Evolutionary conservation across 192 early-diverging fungal genomes (phyloP), one percentile per base, ranked within the genome.

Genomic region (Mortierella hygrophila): DNA sequence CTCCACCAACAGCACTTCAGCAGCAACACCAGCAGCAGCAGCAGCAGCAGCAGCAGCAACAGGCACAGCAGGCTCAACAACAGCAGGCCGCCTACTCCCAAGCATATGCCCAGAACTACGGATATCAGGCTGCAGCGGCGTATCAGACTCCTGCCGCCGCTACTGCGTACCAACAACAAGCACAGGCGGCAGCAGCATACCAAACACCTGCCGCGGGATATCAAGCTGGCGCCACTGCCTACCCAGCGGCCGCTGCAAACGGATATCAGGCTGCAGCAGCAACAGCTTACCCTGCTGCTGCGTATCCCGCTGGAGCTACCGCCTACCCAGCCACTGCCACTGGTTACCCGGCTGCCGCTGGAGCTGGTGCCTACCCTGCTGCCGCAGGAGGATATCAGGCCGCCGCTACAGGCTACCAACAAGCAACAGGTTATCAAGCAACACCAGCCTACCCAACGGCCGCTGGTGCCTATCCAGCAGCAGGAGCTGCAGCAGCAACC

Each of bases 91-190:
- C 76, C 3, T 83, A 83, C 44, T 74, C 82, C 11, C 82, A 83
- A 40, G 76, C 81, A 20, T 85, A 85, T 70, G 32, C 82, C 41
- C 82, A 85, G 38, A 78, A 73, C 8, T 85, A 85, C 40, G 82
- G 77, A 37, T 85, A 85, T 42, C 82, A 78, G 47, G 65, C 68
- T 6, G 63, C 76, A 3, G 38, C 68, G 1, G 46, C 32, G n/a
- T 80, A 80, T 40, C 79, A 72, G 72, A 68, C 71, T 29, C 47
- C 80, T 76, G 69, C 74, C 9, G 65, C 77, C 1, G 32, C 49
- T 55, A 52, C 77, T 32, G 82, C 38, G 4, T 83, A 83, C 49
- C 81, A 82, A 49, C 15, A 63, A 32, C 40, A 60, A 55, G 76
- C 82, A 32, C 60, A 65, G 20, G 55, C 40, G 20, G 55, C 40